A percentile compares a stretch with the other conserved stretches of the same genome.
These are phyloP conservation scores for Irpex rosettiformis DNA, from an alignment of 1,284 basidiomycete genomes.

Conservation along the genomic window DNA sequence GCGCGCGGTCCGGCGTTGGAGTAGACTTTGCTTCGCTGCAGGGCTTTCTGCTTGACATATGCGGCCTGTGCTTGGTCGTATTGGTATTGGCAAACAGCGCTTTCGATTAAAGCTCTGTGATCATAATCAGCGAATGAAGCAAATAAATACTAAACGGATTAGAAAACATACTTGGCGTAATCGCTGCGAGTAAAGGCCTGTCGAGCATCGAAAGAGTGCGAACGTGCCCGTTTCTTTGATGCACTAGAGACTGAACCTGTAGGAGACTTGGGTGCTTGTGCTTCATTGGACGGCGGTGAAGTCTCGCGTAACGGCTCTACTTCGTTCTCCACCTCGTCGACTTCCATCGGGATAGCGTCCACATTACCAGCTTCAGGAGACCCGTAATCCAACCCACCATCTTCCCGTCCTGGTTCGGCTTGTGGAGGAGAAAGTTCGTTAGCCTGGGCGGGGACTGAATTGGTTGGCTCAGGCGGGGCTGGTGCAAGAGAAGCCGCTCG, in stretches of 20 bases:
- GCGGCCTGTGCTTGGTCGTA: background rate
- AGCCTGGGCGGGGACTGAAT: background rate
- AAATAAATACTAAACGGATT: background rate
- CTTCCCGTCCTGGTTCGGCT: background rate
- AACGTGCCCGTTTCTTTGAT: background rate
- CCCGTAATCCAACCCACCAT: background rate
- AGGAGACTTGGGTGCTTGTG: background rate
- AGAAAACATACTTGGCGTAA: background rate
- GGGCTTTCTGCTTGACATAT: background rate
- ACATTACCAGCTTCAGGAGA: background rate
- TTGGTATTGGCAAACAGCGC: background rate
- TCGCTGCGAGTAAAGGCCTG: background rate
- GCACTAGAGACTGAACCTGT: background rate
- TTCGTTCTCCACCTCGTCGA: background rate
- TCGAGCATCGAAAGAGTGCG: background rate
- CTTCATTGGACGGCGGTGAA: background rate
- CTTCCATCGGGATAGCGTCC: background rate
- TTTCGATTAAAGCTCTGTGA: background rate
- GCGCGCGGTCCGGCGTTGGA: background rate
- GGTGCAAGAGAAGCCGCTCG: background rate
- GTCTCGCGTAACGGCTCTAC: background rate
- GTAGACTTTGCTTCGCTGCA: background rate
- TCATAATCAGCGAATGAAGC: background rate
- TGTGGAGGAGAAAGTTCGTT: background rate
- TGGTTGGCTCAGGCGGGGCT: background rate